Conservation (phyloP, 2,329 filamentous ascomycete species). For the Raffaelea ambrosiae region DNA sequence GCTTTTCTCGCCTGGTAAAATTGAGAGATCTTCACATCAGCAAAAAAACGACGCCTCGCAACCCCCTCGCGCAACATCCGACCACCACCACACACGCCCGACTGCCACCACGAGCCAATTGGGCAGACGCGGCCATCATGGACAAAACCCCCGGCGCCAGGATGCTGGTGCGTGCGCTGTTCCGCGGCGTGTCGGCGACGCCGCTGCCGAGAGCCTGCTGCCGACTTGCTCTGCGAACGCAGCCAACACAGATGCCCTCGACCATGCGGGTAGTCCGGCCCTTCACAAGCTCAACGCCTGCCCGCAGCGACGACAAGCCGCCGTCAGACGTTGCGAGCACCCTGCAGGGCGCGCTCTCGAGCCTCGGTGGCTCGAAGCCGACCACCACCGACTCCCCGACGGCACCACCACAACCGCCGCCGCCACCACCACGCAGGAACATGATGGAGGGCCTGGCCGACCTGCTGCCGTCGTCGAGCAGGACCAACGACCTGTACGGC, state of each 20-base stretch:
- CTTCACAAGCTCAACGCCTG: conserved; percentile 5
- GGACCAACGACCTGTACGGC: too few species aligned
- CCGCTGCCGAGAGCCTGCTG: neutral
- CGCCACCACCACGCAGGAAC: conserved; percentile 1
- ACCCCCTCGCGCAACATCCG: neutral
- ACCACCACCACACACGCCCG: neutral
- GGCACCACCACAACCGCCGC: neutral
- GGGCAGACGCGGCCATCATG: conserved; percentile 21
- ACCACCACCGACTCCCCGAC: neutral
- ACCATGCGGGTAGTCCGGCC: neutral
- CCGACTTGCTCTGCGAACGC: neutral
- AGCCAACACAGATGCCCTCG: neutral
- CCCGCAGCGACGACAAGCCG: conserved; percentile 1
- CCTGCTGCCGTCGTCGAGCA: conserved; percentile 7
- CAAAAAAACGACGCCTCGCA: neutral
- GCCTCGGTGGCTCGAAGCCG: too few species aligned
- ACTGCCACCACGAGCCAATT: too few species aligned
- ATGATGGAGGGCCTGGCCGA: conserved; percentile 13
- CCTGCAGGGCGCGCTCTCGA: too few species aligned
- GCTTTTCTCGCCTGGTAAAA: too few species aligned
- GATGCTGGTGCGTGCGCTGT: conserved; percentile 31
- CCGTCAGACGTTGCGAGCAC: neutral
- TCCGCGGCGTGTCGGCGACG: conserved; percentile 20
- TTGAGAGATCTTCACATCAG: neutral
- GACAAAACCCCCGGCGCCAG: conserved; percentile 33